Evolutionary conservation across 805 yeast species (phyloP), one percentile per base, ranked within the genome.

Genomic region (Kodamaea kaohsiungensis): DNA sequence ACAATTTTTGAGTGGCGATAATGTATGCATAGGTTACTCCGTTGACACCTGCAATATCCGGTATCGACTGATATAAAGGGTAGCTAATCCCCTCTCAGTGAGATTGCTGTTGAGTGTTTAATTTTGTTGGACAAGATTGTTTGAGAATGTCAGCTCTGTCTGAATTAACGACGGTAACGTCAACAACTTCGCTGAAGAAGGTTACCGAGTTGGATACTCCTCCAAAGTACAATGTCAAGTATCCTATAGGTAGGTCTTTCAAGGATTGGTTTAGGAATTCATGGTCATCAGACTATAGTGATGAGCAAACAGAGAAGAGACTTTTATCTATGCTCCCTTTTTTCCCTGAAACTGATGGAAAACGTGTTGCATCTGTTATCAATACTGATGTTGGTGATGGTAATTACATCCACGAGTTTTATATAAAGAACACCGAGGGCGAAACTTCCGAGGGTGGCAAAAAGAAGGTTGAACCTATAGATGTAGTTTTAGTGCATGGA

Each of bases 401-500:
- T 7, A 73, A 83, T 27, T 82, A 72, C 61, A 86, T 92, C 54
- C 93, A 92, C 70, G 98, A 93, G 70, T 84, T 91, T 55, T 79
- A 74, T 56, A 80, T 92, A 33, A 73, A 73, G 45, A 83, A 86
- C 57, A 77, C 60, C 9, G 75, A 71, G 46, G 50, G 59, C 15
- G 81, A 88, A 2, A 39, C 40, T 7, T 8, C 35, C 13, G 35
- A 30, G 13, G 35, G 13, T 8, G 35, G 35, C 35, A 5, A 30
- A 30, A 30, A 30, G 8, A 30, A 30, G 13, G 53, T 22, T 1
- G 45, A 48, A 17, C 56, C 56, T 2, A 71, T 68, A 53, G 89
- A 85, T 68, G 68, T 91, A 19, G 90, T 95, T 1, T 69, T 93
- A 57, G 71, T 95, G 3, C 99, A 93, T 69, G 99, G 99, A 0